phyloP scores from a whole-genome alignment of 2,329 filamentous ascomycete species.

The Apiospora saccharicola region DNA sequence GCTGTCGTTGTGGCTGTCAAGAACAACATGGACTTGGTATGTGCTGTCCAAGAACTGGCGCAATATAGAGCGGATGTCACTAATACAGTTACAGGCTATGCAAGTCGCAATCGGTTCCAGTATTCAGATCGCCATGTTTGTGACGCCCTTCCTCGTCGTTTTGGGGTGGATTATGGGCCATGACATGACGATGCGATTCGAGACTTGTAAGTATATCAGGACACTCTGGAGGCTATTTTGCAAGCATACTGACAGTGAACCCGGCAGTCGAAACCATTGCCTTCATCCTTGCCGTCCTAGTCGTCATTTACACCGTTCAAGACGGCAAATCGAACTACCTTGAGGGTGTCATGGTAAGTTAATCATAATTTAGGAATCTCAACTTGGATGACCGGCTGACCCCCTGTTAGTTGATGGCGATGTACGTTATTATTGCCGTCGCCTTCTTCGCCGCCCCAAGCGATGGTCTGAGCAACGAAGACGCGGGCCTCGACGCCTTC shows the following conservation, averaged over 20 bases:
- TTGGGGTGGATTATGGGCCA: conserved; percentile 78
- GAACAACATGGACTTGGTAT: conserved; percentile 73
- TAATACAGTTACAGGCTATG: conserved; percentile 61
- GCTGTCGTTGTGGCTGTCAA: conserved; percentile 80
- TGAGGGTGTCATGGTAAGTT: conserved; percentile 75
- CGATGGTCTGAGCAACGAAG: conserved; percentile 53
- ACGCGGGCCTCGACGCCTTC: conserved; percentile 21
- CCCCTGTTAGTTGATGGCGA: conserved; percentile 49
- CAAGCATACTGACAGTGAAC: conserved; percentile 29
- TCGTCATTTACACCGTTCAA: conserved; percentile 79
- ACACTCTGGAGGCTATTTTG: conserved; percentile 25
- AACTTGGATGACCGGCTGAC: neutral
- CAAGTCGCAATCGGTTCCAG: conserved; percentile 83
- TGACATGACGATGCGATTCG: conserved; percentile 81
- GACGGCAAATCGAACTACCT: conserved; percentile 87
- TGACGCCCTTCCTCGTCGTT: conserved; percentile 82
- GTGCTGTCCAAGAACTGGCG: neutral
- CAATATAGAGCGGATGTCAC: conserved; percentile 25
- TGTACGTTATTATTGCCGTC: conserved; percentile 67
- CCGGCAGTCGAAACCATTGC: conserved; percentile 73
- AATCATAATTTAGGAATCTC: neutral
- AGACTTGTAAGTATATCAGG: conserved; percentile 60
- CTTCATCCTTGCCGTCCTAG: conserved; percentile 77
- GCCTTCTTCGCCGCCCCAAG: conserved; percentile 65
- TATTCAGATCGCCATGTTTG: conserved; percentile 83